Evolutionary conservation across 352 stramenopile genomes (phyloP), one percentile per base, ranked within the genome.

Genomic region (Phytophthora chlamydospora): DNA sequence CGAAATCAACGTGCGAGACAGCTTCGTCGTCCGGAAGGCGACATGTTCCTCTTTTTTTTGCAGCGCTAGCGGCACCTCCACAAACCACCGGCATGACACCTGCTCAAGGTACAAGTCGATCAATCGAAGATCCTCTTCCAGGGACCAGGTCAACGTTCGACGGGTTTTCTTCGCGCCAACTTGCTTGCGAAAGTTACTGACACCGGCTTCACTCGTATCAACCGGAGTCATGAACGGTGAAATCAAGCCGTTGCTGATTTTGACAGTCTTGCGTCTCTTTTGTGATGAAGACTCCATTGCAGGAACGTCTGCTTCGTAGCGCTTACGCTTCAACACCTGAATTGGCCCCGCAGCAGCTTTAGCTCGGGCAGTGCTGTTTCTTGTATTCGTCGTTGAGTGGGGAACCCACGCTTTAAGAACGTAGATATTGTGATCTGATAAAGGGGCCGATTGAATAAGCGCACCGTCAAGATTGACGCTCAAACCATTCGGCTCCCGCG

Each of bases 71-170:
- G 87, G 87, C 6, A 95, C 57, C 17, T 93, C 83, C 27, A 95
- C 82, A 63, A 90, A 89, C 84, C 87, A 95, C 29, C 80, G 73
- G 16, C 70, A 78, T 2, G 83, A 89, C 32, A 90, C 66, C 64
- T 87, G 79, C 10, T 91, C 80, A 39, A 95, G 67, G 64, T 92
- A 95, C 29, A 79, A 42, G 43, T 91, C 76, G 58, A 94, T 80
- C 33, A 95, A 49, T 31, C 63, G 61, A n/a, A 80, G 51, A 53
- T 95, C 83, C 3, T 89, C 70, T 42, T 90, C 76, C 45, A 79
- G 52, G 3, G 68, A 78, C 85, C 83, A 92, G 33, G 86, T 89
- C 8, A 72, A 71, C 3, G 76, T 84, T 24, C 82, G 71, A 12
- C 77, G 55, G 39, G 70, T 81, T 60, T 74, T 83, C 62, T 88